These are phyloP conservation scores for Pseudogymnoascus sp. DNA, from an alignment of 2,329 filamentous ascomycete genomes.

Conservation along the genomic window DNA sequence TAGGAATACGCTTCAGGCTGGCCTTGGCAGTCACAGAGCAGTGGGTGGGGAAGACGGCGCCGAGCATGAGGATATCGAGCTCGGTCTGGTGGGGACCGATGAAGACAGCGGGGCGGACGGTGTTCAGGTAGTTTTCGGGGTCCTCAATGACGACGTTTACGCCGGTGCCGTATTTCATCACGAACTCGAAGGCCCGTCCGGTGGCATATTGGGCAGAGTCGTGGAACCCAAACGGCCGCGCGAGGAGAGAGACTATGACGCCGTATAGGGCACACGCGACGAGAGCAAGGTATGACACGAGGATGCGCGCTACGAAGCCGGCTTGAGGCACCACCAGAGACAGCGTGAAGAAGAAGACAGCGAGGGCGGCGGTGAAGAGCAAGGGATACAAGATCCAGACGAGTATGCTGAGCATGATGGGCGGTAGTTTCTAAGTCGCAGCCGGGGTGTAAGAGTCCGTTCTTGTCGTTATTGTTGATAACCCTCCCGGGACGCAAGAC, in stretches of 20 bases:
- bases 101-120: slow-evolving; percentile 75
- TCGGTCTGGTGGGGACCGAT: slow-evolving; percentile 95
- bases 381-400: slow-evolving; percentile 38
- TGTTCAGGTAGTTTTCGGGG: slow-evolving; percentile 45
- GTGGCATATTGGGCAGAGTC: slow-evolving; percentile 80
- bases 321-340: slow-evolving; percentile 51
- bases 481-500: slow-evolving; percentile 7
- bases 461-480: slow-evolving; percentile 2
- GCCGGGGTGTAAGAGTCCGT: background rate
- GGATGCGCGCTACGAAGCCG: slow-evolving; percentile 61
- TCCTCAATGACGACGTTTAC: slow-evolving; percentile 71
- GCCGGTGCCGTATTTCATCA: slow-evolving; percentile 69
- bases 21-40: slow-evolving; percentile 91
- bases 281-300: slow-evolving; percentile 59
- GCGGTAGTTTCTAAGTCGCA: background rate
- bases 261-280: slow-evolving; percentile 62
- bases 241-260: slow-evolving; percentile 61
- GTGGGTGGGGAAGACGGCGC: slow-evolving; percentile 80
- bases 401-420: slow-evolving; percentile 13
- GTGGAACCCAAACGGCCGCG: slow-evolving; percentile 64
- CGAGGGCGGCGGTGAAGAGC: slow-evolving; percentile 44
- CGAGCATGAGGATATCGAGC: slow-evolving; percentile 88
- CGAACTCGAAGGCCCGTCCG: slow-evolving; percentile 69
- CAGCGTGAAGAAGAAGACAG: slow-evolving; percentile 53
- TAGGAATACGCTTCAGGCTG: slow-evolving; percentile 67